A percentile compares a stretch with the other conserved stretches of the same genome.
Conservation (phyloP, 2,329 filamentous ascomycete species). For the Pestalotiopsis sp. region DNA sequence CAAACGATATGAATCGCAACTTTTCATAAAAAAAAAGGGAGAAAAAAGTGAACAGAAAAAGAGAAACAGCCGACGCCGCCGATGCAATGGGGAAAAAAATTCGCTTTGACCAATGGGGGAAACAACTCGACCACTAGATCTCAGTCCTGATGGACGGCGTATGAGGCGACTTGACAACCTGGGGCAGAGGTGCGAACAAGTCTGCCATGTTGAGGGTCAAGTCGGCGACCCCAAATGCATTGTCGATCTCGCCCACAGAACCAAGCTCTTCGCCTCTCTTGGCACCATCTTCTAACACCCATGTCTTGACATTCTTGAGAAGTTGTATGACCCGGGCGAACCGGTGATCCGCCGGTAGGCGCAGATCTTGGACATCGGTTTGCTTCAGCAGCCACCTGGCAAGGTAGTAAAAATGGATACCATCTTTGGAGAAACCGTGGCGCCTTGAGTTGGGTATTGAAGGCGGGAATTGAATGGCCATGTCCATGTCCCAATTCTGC, state of each 20-base stretch:
- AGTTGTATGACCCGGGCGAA: constrained; percentile 63
- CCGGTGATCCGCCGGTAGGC: constrained; percentile 59
- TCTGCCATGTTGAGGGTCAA: constrained; percentile 72
- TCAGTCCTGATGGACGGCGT: constrained; percentile 46
- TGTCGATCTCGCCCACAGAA: constrained; percentile 69
- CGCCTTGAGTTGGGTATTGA: constrained; percentile 56
- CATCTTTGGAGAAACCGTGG: constrained; percentile 72
- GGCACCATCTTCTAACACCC: constrained; percentile 65
- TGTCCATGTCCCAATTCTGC: constrained; percentile 70
- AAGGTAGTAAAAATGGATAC: constrained; percentile 74
- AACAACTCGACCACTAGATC: constrained; percentile 27
- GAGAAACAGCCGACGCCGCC: constrained; percentile 27
- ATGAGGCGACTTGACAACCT: constrained; percentile 44
- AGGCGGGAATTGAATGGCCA: constrained; percentile 67
- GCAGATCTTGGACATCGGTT: constrained; percentile 54
- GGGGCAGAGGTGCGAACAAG: constrained; percentile 65
- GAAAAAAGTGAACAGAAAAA: constrained; percentile 18
- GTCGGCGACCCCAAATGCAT: constrained; percentile 64
- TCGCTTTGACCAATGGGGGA: constrained; percentile 15
- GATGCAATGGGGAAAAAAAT: constrained; percentile 22
- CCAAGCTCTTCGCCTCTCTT: constrained; percentile 69
- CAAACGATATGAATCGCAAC: constrained; percentile 31
- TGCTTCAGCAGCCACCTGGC: constrained; percentile 67
- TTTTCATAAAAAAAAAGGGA: constrained; percentile 22
- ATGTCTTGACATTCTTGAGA: constrained; percentile 61